Evolutionary conservation across 345 rosid genomes (phyloP), one percentile per base, ranked within the genome.

Genomic region (Euphorbia pulcherrima): DNA sequence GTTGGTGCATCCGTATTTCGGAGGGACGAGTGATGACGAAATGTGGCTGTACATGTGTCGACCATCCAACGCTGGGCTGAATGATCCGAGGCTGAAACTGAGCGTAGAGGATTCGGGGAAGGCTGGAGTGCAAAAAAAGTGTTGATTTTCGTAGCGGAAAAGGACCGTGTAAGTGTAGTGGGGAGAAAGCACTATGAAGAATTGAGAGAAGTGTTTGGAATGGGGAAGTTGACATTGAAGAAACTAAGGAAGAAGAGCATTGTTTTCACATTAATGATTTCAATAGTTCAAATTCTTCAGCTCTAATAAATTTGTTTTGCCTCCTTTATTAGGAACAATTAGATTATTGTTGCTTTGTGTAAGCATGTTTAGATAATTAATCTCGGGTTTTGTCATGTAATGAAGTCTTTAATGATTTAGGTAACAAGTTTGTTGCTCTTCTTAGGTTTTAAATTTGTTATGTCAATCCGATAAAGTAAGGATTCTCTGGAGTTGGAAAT

Each of bases 1-100:
- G 1, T 17, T 85, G 76, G 75, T 83, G 60, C 89, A 83, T 59
- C 86, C 85, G 0, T 85, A 54, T 61, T 85, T 85, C 44, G 83
- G 83, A 1, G 85, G 86, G 2, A 67, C 76, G 1, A 74, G 74
- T n/a, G 83, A 75, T 44, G 83, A 85, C 18, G 55, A 40, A 0
- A 78, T 77, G 78, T 82, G 83, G 88, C 16, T 80, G 67, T 78
- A 64, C 33, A 76, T 85, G 86, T 76, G 78, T 47, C n/a, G n/a
- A n/a, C 77, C 76, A 14, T 46, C 23, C 6, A 70, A 82, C 27
- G 40, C 50, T 2, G 79, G 88, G 28, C 24, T 77, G 73, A 37
- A 75, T 56, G 85, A 85, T 70, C 83, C 76, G 0, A 70, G 78
- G 76, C 39, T 82, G 79, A 85, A 78, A 35, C 85, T 79, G 26